Evolutionary conservation across 805 yeast species (phyloP), one percentile per base, ranked within the genome.

Genomic region (Komagataella phaffii): DNA sequence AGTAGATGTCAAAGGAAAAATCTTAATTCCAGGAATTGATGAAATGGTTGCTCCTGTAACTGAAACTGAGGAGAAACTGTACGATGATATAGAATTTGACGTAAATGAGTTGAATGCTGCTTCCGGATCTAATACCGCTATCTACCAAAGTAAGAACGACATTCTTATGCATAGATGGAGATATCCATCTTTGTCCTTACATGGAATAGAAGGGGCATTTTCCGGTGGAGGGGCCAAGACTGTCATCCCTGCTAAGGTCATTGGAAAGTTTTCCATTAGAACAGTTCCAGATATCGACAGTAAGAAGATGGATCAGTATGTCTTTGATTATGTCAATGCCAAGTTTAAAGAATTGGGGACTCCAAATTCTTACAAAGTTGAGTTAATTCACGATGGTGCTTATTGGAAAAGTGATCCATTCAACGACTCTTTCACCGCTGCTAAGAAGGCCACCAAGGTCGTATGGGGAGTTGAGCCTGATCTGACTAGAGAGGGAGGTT

Each of bases 91-190:
- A 65, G 96, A 89, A 63, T 93, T 85, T 64, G 80, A 83, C 49
- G 77, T 90, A 51, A 81, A 77, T 44, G 98, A 90, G 59, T 79
- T 93, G 66, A 86, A 90, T 64, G 81, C 79, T 18, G 96, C 97
- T 49, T 75, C 91, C 17, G 97, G 98, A 50, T 83, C 96, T 7
- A 66, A 88, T 56, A 89, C 96, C 48, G 80, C 89, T 44, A 74
- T 90, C 54, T 83, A 83, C 71, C 75, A 80, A 56, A 76, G 77
- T 65, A 87, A 88, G 70, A 82, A 88, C 71, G 84, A 83, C 54
- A 89, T 95, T 54, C 77, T 93, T 61, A 91, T 89, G 85, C 97
- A 90, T 69, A 83, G 99, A 78, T 93, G 99, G 99, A 85, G 99
- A 76, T 89, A 76, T 71, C 99, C 99, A 52, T 88, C 98, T 6